phyloP scores from a whole-genome alignment of 2,329 filamentous ascomycete genomes.

The Colletotrichum spaethianum region DNA sequence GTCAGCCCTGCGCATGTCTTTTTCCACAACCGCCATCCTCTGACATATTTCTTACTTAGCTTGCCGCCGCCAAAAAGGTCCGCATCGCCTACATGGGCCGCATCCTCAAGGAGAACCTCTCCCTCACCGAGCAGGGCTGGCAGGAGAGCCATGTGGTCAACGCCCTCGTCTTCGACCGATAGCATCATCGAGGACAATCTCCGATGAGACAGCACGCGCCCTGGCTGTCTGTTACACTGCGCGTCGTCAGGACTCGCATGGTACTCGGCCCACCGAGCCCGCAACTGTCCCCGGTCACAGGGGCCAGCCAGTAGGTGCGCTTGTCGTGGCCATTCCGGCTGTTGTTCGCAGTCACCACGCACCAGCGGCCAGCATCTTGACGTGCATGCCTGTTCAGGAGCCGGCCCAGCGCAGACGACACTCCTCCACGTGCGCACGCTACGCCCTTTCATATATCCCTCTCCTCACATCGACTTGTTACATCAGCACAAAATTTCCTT shows the following conservation, averaged over 20 bases:
- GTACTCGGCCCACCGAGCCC: background rate
- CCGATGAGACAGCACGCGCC: constrained; percentile 2
- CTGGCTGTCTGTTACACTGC: background rate
- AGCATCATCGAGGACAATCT: constrained; percentile 43
- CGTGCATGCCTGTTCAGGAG: background rate
- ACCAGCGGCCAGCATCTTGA: background rate
- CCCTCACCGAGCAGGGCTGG: constrained; percentile 81
- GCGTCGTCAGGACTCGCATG: background rate
- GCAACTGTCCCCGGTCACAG: background rate
- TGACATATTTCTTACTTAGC: constrained; percentile 68
- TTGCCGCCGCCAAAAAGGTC: constrained; percentile 71
- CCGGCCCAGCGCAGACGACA: background rate
- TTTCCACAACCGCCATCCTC: background rate
- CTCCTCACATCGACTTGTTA: background rate
- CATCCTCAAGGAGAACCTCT: constrained; percentile 78
- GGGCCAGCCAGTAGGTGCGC: background rate
- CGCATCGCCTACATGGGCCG: constrained; percentile 86
- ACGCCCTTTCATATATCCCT: background rate
- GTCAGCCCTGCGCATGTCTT: constrained; percentile 46
- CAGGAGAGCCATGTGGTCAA: constrained; percentile 82
- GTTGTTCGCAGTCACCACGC: background rate
- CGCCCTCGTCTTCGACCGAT: constrained; percentile 75
- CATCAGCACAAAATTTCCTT: constrained; percentile 4
- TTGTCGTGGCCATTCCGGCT: background rate
- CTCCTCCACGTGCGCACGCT: background rate